phyloP scores from a whole-genome alignment of 495 filamentous ascomycete species.

The Terfezia claveryi region DNA sequence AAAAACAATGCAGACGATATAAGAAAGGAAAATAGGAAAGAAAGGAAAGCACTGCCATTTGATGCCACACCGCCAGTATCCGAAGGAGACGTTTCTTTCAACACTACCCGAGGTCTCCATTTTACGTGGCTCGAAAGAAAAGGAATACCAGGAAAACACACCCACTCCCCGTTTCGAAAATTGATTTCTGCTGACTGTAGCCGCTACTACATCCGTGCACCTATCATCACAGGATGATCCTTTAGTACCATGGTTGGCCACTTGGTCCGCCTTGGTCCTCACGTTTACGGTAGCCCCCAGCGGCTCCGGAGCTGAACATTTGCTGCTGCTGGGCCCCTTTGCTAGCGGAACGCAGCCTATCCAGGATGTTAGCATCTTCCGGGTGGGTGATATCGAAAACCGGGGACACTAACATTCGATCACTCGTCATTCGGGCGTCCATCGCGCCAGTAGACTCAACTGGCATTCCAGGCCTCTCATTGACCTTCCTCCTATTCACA shows the following conservation, averaged over 20 bases:
- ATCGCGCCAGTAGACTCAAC: conserved; percentile 39
- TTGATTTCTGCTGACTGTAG: background rate
- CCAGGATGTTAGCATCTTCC: conserved; percentile 88
- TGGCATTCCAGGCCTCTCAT: conserved; percentile 39
- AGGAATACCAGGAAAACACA: background rate
- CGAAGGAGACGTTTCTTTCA: background rate
- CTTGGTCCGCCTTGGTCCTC: conserved; percentile 31
- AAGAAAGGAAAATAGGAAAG: background rate
- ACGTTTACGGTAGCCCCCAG: conserved; percentile 50
- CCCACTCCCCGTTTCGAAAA: background rate
- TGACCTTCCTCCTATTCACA: conserved; percentile 65
- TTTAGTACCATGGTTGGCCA: no score
- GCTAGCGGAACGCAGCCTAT: conserved; percentile 86
- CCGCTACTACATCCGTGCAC: no score
- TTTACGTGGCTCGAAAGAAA: background rate
- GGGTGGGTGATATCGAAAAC: conserved; percentile 29
- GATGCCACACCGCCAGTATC: background rate
- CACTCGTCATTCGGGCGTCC: conserved; percentile 73
- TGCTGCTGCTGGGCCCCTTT: conserved; percentile 47
- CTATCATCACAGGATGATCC: no score
- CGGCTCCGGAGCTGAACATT: conserved; percentile 30
- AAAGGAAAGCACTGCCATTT: background rate
- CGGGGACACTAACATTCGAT: conserved; percentile 94
- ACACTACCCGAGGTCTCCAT: background rate
- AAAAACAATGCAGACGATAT: background rate